Conservation (phyloP, 2,329 filamentous ascomycete species). For the Trichoderma citrinoviride region DNA sequence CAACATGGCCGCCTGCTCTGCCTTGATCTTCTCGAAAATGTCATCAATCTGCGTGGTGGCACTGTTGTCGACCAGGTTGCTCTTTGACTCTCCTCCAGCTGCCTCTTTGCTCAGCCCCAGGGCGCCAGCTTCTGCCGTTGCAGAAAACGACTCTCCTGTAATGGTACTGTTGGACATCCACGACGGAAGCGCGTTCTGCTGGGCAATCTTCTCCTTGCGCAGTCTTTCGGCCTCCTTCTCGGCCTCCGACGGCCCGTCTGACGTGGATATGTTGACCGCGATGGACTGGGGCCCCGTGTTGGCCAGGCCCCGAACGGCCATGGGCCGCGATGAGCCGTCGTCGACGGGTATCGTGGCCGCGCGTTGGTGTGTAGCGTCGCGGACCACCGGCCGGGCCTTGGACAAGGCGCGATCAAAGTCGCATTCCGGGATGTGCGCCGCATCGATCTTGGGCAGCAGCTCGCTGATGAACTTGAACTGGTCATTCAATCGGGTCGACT, state of each 20-base stretch:
- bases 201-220: conserved; percentile 63
- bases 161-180: conserved; percentile 73
- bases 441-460: conserved; percentile 72
- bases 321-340: conserved; percentile 53
- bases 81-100: conserved; percentile 45
- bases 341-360: conserved; percentile 59
- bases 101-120: conserved; percentile 40
- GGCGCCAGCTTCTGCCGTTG: conserved; percentile 24
- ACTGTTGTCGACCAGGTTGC: conserved; percentile 45
- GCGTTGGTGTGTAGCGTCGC: conserved; percentile 66
- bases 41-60: conserved; percentile 61
- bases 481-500: conserved; percentile 71
- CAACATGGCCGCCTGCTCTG: conserved; percentile 50
- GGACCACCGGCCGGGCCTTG: conserved; percentile 60
- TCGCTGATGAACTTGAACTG: conserved; percentile 78
- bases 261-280: conserved; percentile 65
- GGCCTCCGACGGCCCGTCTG: conserved; percentile 63
- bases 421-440: conserved; percentile 69
- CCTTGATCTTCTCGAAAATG: conserved; percentile 65
- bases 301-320: conserved; percentile 66
- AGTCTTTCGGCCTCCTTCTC: conserved; percentile 63
- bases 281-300: conserved; percentile 68
- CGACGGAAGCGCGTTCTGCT: conserved; percentile 66
- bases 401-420: conserved; percentile 68
- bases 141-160: conserved; percentile 58